Base-by-base conservation (phyloP, 345 rosid genomes). In the Orychophragmus violaceus region DNA sequence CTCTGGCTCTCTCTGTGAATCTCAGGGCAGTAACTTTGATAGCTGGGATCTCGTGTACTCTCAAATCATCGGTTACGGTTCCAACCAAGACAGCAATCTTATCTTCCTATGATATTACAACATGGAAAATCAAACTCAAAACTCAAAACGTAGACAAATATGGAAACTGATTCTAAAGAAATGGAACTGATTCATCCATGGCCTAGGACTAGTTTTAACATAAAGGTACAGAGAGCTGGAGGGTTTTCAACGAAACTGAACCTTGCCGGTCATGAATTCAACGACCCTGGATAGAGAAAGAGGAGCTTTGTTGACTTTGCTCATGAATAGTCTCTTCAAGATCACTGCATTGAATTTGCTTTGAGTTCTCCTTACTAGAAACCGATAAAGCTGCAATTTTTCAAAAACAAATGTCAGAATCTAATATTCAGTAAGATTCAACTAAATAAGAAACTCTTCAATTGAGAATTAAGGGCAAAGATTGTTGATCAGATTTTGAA, bases 341-440 rank as follows among this genome's bases (percentile, higher is more conserved):
- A 95, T 83, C 80, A 95, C 99, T 0, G 84, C 88, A 78, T 87
- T 87, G 88, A 95, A 95, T 73, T 81, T 87, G 84, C 98, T 95
- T 5, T 82, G 79, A 0, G 97, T 89, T 64, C 99, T 89, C 78
- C 99, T 81, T 13, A 87, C 97, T 13, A 95, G 73, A 80, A 95
- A 91, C 23, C 91, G 81, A 72, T 91, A 91, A 55, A 91, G 78
- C 98, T 95, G 72, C 48, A 57, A 73, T 5, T 0, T 23, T 11
- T 8, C 53, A 21, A 61, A 16, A n/a, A 28, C 37, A 19, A 10
- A 13, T 1, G 4, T 1, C 16, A 13, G 45, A 3, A 67, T 46
- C 10, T 17, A 6, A 1, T 16, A n/a, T 37, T 18, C 39, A 24
- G 1, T n/a, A 22, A 1, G 51, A 42, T 45, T 45, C 29, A 41